Percentiles rank a stretch among this genome's conserved stretches.
Conservation (phyloP, 768 basidiomycete genomes). For the Tricholoma saponaceum region DNA sequence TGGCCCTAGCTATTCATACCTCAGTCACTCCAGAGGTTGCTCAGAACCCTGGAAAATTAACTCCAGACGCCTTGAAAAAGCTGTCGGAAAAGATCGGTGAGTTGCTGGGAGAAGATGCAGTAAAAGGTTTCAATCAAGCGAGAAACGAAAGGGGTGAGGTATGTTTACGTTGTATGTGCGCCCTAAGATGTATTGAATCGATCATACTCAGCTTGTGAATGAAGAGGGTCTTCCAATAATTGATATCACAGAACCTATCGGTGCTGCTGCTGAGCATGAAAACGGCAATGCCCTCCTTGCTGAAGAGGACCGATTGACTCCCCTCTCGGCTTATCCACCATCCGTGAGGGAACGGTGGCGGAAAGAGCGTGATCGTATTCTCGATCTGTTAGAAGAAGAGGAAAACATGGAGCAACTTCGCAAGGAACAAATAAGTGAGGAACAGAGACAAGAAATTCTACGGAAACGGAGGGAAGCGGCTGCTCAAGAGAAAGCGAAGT, state of each 20-base stretch:
- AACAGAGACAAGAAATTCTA: slow-evolving; percentile 41
- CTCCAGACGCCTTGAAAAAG: slow-evolving; percentile 45
- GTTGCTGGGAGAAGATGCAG: slow-evolving; percentile 44
- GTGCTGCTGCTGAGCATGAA: slow-evolving; percentile 16
- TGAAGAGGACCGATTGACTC: slow-evolving; percentile 44
- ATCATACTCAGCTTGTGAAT: slow-evolving; percentile 50
- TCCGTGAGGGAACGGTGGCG: slow-evolving; percentile 46
- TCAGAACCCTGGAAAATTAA: slow-evolving; percentile 27
- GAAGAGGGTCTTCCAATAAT: slow-evolving; percentile 80
- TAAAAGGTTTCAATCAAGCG: slow-evolving; percentile 26
- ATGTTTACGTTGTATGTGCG: slow-evolving; percentile 24
- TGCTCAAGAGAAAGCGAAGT: slow-evolving; percentile 31
- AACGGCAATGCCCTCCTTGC: slow-evolving; percentile 15
- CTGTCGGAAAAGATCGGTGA: slow-evolving; percentile 60
- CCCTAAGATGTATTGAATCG: slow-evolving; percentile 16
- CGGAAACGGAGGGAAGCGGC: slow-evolving; percentile 49
- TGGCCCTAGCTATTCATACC: slow-evolving; percentile 10
- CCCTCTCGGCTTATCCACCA: slow-evolving; percentile 40
- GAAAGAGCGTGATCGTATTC: slow-evolving; percentile 57
- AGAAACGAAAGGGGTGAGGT: slow-evolving; percentile 64
- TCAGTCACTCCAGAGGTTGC: slow-evolving; percentile 32
- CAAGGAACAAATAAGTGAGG: slow-evolving; percentile 35
- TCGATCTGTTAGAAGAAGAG: slow-evolving; percentile 70
- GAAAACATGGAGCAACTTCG: slow-evolving; percentile 45
- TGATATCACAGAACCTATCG: slow-evolving; percentile 64